Percentiles rank a stretch among this genome's conserved stretches.
Conservation (phyloP, 345 rosid species). For the Citrus unshiu region DNA sequence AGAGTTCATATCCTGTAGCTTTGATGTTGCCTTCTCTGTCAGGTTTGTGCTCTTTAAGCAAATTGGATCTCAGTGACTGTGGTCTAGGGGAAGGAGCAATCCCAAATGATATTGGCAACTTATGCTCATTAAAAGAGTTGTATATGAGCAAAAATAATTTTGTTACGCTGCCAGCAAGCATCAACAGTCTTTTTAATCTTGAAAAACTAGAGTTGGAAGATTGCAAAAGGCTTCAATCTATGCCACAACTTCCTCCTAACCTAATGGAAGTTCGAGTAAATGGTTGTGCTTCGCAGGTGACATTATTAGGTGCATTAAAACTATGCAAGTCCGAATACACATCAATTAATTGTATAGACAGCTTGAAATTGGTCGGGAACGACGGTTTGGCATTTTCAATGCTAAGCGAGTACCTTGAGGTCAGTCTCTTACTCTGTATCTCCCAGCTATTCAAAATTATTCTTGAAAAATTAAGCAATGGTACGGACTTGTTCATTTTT, state of each 20-base stretch:
- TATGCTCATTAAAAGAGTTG: too few species aligned
- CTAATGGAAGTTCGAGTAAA: not conserved
- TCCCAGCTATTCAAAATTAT: not conserved
- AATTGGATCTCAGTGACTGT: too few species aligned
- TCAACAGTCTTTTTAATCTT: too few species aligned
- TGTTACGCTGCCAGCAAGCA: too few species aligned
- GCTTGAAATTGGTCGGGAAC: not conserved
- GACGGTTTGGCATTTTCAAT: not conserved
- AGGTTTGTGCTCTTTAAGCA: not conserved
- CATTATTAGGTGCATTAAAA: conserved; percentile 2
- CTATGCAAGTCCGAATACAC: not conserved
- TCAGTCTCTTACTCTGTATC: not conserved
- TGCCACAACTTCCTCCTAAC: conserved; percentile 15
- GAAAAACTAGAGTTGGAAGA: not conserved
- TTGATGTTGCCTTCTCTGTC: not conserved
- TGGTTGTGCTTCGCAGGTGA: conserved; percentile 14
- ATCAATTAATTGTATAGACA: not conserved
- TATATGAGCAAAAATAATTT: rapidly evolving
- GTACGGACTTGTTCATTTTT: not conserved
- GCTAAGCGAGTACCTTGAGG: not conserved
- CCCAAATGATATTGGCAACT: too few species aligned
- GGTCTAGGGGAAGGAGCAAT: too few species aligned
- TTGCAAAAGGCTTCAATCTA: conserved; percentile 10
- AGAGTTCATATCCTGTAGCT: conserved; percentile 4
- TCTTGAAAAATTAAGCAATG: not conserved